Conservation (phyloP, 805 yeast genomes). For the Metschnikowia santaceciliae region DNA sequence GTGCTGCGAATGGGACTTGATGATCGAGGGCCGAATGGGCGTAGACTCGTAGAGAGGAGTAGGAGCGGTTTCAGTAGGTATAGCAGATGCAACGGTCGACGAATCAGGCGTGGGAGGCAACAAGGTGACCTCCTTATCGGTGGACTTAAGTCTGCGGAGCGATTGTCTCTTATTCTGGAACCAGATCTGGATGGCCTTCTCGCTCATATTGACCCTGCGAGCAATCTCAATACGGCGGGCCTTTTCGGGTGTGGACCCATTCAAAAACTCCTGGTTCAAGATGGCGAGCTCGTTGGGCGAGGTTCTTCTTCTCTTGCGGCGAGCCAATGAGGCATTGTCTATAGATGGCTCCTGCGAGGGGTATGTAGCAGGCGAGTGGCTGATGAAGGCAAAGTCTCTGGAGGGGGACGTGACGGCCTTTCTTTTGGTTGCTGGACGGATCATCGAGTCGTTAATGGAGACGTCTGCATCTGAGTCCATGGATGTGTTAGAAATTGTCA, state of each 20-base stretch:
- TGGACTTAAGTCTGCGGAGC: constrained; percentile 46
- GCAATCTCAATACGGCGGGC: constrained; percentile 76
- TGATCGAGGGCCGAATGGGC: constrained; percentile 13
- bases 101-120: constrained; percentile 40
- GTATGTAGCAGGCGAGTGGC: constrained; percentile 88
- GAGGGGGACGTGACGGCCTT: constrained; percentile 13
- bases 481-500: not conserved
- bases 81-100: constrained; percentile 1
- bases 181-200: constrained; percentile 97
- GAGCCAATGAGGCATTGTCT: constrained; percentile 88
- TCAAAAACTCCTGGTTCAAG: constrained; percentile 72
- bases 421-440: constrained; percentile 25
- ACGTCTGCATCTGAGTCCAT: constrained; percentile 13
- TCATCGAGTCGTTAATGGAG: constrained; percentile 10
- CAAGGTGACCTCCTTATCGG: constrained; percentile 40
- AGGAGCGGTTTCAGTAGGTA: constrained; percentile 2
- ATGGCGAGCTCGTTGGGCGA: constrained; percentile 81
- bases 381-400: constrained; percentile 73
- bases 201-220: constrained; percentile 82
- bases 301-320: constrained; percentile 94
- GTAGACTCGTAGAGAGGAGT: constrained; percentile 11
- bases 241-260: constrained; percentile 79
- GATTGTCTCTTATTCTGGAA: constrained; percentile 94
- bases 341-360: constrained; percentile 78
- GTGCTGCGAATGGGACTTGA: constrained; percentile 12